Base-by-base conservation (phyloP, 169 alveolate species). In the Blepharisma undulans region DNA sequence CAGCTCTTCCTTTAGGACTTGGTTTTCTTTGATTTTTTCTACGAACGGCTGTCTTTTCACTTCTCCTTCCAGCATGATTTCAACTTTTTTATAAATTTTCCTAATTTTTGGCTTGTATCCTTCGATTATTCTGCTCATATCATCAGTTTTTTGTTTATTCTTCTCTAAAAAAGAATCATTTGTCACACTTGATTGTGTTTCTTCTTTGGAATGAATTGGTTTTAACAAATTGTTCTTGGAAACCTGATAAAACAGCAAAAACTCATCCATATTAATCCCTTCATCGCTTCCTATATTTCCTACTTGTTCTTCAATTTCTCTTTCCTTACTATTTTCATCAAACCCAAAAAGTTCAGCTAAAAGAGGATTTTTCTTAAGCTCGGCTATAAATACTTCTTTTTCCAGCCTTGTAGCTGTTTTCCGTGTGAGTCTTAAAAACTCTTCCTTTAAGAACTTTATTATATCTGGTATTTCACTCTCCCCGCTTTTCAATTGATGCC, bases 311-410 rank as follows among this genome's bases (percentile, higher is more conserved):
- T 30, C n/a, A 32, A 88, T 22, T 25, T 30, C 33, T 18, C 0
- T 25, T 1, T 88, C 78, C 5, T 21, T 18, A 4, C 18, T 72
- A 21, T 33, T 34, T 72, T 72, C 87, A 16, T 72, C 33, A 25
- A 88, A 19, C 34, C 85, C 85, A 88, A 88, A 88, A 25, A 88
- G n/a, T 59, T 88, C 87, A 29, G 82, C 92, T 4, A 88, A 18
- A 18, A 25, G 29, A 3, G 72, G 78, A 48, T 88, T 88, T 48
- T 72, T 21, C n/a, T 21, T 19, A 10, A 72, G 59, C 59, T 88
- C 92, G 21, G 74, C 32, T 5, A 88, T 21, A 33, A 88, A 72
- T 7, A 22, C 87, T 8, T 3, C 27, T 88, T 76, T 88, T 19
- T 22, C 27, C 25, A 88, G 36, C 7, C 78, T 27, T 10, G 29